Percentiles rank a stretch among this genome's conserved stretches.
Conservation (phyloP, 805 yeast genomes). For the Cyberlindnera misumaiensis region DNA sequence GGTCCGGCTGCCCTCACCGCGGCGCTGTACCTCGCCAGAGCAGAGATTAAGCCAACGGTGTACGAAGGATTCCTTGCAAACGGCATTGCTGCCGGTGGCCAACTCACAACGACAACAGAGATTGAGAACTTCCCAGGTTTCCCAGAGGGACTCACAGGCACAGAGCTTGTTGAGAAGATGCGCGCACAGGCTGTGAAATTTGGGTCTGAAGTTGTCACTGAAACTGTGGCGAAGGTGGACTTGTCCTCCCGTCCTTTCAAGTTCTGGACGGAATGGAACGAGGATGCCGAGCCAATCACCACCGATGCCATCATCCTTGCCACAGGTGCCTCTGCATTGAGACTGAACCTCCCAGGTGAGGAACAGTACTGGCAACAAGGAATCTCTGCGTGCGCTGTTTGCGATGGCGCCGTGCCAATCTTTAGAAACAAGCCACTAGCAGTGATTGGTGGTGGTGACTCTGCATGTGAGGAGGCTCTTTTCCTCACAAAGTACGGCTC, state of each 20-base stretch:
- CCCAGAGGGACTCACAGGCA: slow-evolving; percentile 87
- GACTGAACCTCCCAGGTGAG: slow-evolving; percentile 92
- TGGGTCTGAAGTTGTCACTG: slow-evolving; percentile 93
- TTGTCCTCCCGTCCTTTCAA: slow-evolving; percentile 86
- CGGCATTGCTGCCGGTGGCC: slow-evolving; percentile 99
- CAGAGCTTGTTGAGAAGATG: slow-evolving; percentile 90
- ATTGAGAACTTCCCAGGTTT: slow-evolving; percentile 99
- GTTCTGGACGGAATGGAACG: slow-evolving; percentile 94
- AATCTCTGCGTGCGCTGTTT: slow-evolving; percentile 98
- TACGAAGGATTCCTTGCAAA: slow-evolving; percentile 96
- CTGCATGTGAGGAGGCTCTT: slow-evolving; percentile 98
- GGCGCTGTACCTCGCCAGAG: slow-evolving; percentile 93
- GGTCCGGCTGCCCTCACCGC: slow-evolving; percentile 99
- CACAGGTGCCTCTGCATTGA: slow-evolving; percentile 97
- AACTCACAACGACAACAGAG: slow-evolving; percentile 96
- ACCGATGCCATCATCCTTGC: slow-evolving; percentile 91
- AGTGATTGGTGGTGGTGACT: slow-evolving; percentile 98
- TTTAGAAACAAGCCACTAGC: slow-evolving; percentile 97
- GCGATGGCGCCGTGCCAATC: slow-evolving; percentile 99
- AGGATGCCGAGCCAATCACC: slow-evolving; percentile 84
- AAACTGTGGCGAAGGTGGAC: slow-evolving; percentile 91
- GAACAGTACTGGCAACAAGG: slow-evolving; percentile 99
- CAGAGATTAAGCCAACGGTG: slow-evolving; percentile 87
- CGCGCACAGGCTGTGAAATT: slow-evolving; percentile 78
- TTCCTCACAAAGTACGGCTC: slow-evolving; percentile 97